Conservation (phyloP, 352 stramenopile genomes). For the Phytopythium mirpurense region DNA sequence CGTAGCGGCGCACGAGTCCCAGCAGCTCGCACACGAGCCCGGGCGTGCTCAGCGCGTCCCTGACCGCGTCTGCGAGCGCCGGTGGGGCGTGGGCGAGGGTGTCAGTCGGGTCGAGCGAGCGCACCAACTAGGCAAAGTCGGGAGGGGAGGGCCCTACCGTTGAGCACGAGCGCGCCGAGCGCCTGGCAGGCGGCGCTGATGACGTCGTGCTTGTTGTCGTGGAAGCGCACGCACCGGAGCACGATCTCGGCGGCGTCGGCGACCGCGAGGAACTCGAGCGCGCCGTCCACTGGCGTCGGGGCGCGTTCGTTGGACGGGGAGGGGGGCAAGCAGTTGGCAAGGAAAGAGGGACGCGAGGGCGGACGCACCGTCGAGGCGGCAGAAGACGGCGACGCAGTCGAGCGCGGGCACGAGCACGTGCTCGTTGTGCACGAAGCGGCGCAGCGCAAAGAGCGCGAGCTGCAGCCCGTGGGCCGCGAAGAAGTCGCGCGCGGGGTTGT, state of each 20-base stretch:
- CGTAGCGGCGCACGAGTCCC: conserved; percentile 50
- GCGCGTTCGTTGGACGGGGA: too few relatives aligned
- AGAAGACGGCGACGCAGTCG: conserved; percentile 65
- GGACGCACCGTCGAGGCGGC: conserved; percentile 54
- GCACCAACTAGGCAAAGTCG: too few relatives aligned
- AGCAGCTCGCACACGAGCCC: conserved; percentile 51
- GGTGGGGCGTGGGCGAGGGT: too few relatives aligned
- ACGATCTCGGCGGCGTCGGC: conserved; percentile 50
- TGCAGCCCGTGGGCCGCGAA: conserved; percentile 59
- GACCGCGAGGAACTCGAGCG: conserved; percentile 61
- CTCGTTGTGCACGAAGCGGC: conserved; percentile 75
- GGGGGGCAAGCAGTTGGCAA: neutral
- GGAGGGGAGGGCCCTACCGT: too few relatives aligned
- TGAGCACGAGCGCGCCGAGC: conserved; percentile 66
- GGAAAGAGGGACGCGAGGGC: neutral
- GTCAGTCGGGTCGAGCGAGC: too few relatives aligned
- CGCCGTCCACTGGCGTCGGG: conserved; percentile 39
- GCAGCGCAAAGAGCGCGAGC: conserved; percentile 58
- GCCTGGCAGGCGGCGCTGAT: conserved; percentile 56
- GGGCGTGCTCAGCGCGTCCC: conserved; percentile 48
- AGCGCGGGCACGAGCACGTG: conserved; percentile 55
- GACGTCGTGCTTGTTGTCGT: conserved; percentile 73
- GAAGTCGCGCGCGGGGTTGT: conserved; percentile 64
- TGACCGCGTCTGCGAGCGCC: conserved; percentile 46
- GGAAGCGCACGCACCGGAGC: conserved; percentile 69